Evolutionary conservation across 2,329 filamentous ascomycete species (phyloP), one percentile per base, ranked within the genome.

Genomic region (Pestalotiopsis sp.): DNA sequence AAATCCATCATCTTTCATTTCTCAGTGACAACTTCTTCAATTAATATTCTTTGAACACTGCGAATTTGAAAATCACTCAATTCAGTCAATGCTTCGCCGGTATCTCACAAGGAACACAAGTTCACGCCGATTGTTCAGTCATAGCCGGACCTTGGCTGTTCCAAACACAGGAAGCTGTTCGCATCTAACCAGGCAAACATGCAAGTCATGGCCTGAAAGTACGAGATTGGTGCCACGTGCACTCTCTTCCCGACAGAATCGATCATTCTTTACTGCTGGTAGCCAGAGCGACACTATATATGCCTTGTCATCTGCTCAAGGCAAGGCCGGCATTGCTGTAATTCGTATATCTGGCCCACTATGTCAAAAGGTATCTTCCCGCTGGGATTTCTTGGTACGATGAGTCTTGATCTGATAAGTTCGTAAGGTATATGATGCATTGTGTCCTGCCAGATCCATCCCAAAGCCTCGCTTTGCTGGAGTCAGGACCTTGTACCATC

Each of bases 311-410:
- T 97, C 95, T 0, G 94, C 93, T 0, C 85, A 92, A 12, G 96
- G 95, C 1, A 90, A 90, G 77, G 94, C 94, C 58, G 96, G 94
- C 1, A 97, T 99, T 77, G 95, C 95, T 1, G 91, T 98, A 45
- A 90, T 98, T 66, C 90, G 96, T 14, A 86, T 97, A 31, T 98
- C 96, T 4, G 96, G 96, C 0, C 87, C 92, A 36, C 89, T 90
- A 59, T 95, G 92, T 79, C 80, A 88, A 69, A 71, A 72, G 67
- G 72, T 76, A 69, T 68, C 17, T 59, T 39, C 52, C 14, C 39
- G 3, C 23, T 6, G 17, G 9, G 63, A 62, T 66, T 64, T 49
- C 41, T 41, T 2, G 41, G 14, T 61, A 88, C 4, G 25, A 3
- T 38, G 27, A 6, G 36, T 27, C 23, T 12, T 11, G 1, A 41